phyloP scores from a whole-genome alignment of 208 protist species.

The Endotrypanum monterogeii region DNA sequence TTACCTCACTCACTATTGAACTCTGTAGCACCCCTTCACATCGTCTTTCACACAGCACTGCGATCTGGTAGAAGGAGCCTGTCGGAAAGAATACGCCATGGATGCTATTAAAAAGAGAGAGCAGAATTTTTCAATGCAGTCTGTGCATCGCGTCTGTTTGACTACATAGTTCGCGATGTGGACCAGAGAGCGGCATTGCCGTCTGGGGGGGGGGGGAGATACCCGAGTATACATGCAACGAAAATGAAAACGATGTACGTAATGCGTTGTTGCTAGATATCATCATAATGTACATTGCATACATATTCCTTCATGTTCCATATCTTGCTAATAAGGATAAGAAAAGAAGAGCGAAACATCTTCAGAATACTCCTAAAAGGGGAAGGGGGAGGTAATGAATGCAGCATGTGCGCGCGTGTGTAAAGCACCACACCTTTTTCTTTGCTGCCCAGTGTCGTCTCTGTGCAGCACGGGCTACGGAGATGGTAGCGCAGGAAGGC shows the following conservation, averaged over 20 bases:
- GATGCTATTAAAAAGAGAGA: not conserved
- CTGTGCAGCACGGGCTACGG: not conserved
- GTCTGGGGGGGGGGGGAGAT: not conserved
- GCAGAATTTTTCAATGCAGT: not conserved
- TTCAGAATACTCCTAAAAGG: not conserved
- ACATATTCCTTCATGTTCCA: not conserved
- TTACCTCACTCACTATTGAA: not conserved
- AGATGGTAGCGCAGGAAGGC: conserved; percentile 1
- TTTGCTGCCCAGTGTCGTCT: not conserved
- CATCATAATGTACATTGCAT: not conserved
- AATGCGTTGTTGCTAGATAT: not conserved
- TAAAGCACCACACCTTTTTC: not conserved
- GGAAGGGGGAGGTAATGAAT: not conserved
- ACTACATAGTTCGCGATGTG: not conserved
- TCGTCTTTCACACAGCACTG: not conserved
- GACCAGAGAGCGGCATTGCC: not conserved
- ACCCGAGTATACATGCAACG: not conserved
- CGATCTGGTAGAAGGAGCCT: not conserved
- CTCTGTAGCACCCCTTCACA: not conserved
- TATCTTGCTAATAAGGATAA: not conserved
- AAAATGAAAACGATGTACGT: not conserved
- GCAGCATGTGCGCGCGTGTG: not conserved
- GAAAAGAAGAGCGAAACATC: not conserved
- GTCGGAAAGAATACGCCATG: not conserved
- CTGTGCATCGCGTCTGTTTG: not conserved